These are phyloP conservation scores for Kewa caespitosa DNA, from an alignment of 179 eudicot genomes.

Conservation along the genomic window DNA sequence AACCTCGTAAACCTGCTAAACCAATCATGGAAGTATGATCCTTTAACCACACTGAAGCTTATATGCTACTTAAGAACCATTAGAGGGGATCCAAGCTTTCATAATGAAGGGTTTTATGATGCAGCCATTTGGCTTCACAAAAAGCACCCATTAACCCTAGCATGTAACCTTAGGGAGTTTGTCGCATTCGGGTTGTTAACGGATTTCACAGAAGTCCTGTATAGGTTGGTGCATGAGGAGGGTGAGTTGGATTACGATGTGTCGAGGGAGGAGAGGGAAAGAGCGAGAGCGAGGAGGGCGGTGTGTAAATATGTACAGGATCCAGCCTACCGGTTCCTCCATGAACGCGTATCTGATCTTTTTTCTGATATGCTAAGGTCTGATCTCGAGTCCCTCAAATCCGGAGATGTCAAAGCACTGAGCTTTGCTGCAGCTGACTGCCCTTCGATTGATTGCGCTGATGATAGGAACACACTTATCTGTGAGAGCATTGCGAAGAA, in stretches of 20 bases:
- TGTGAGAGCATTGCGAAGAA: conserved; percentile 30
- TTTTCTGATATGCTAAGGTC: conserved; percentile 26
- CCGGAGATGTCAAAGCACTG: not conserved
- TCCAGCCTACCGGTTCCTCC: conserved; percentile 27
- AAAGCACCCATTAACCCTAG: conserved; percentile 27
- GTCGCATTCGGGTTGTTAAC: conserved; percentile 14
- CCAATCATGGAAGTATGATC: conserved; percentile 25
- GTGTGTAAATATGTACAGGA: conserved; percentile 22
- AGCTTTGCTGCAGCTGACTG: conserved; percentile 28
- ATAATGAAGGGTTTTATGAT: conserved; percentile 21
- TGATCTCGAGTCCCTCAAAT: conserved; percentile 7
- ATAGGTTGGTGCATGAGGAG: conserved; percentile 3
- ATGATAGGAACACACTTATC: conserved; percentile 24
- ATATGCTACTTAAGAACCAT: conserved; percentile 17
- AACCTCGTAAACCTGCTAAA: conserved; percentile 3
- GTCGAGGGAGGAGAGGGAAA: not conserved
- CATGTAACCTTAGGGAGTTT: conserved; percentile 27
- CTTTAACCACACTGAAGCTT: conserved; percentile 24
- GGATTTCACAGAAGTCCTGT: conserved; percentile 23
- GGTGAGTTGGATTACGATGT: not conserved
- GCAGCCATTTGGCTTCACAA: conserved; percentile 29
- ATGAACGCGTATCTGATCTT: conserved; percentile 29
- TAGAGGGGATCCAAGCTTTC: not conserved
- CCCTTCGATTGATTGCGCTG: conserved; percentile 18
- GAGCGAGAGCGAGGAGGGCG: conserved; percentile 12